These are phyloP conservation scores for Boletus sp. DNA, from an alignment of 768 basidiomycete genomes.

Conservation along the genomic window DNA sequence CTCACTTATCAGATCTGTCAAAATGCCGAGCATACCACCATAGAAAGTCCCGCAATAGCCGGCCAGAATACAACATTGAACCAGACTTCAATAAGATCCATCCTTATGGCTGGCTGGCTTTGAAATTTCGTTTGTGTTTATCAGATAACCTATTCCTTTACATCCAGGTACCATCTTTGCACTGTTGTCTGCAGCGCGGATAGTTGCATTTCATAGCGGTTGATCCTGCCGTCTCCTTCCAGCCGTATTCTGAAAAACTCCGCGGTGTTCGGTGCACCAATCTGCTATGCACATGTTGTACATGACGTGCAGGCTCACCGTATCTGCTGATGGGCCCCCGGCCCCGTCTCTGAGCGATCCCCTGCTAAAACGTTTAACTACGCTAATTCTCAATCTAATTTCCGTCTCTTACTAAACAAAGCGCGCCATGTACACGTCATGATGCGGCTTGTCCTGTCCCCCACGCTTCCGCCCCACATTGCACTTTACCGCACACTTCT, in stretches of 20 bases:
- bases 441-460: background rate
- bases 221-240: conserved; percentile 4
- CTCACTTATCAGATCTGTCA: conserved; percentile 21
- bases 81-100: conserved; percentile 4
- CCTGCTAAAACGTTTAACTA: conserved; percentile 32
- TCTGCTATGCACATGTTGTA: background rate
- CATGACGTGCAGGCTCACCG: background rate
- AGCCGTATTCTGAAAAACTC: background rate
- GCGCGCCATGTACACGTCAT: conserved; percentile 22
- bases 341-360: conserved; percentile 20
- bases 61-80: background rate
- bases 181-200: background rate
- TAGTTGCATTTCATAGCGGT: background rate
- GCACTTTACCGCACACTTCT: background rate
- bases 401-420: conserved; percentile 21
- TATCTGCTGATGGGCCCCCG: conserved; percentile 2
- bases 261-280: background rate
- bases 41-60: conserved; percentile 27
- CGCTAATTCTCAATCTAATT: conserved; percentile 31
- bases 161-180: background rate
- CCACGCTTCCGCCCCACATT: conserved; percentile 6
- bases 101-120: background rate
- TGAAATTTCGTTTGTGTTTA: conserved; percentile 10
- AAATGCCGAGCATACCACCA: conserved; percentile 7
- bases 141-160: conserved; percentile 9